phyloP scores from a whole-genome alignment of 1,139 yeast species.

The Fermentozyma sake region DNA sequence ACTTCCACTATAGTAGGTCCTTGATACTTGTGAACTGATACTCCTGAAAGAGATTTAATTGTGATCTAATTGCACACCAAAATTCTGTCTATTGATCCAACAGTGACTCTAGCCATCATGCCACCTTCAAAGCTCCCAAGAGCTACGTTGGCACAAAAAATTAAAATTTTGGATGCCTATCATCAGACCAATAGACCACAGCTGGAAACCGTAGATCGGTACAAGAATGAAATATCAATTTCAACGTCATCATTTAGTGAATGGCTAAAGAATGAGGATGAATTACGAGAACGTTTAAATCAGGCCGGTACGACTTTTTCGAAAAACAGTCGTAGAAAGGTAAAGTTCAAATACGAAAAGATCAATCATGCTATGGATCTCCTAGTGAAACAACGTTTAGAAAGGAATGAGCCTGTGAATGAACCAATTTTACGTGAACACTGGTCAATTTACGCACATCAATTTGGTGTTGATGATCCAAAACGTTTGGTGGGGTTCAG shows the following conservation, averaged over 20 bases:
- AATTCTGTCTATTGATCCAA: too few species aligned
- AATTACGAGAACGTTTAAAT: slow-evolving; percentile 39
- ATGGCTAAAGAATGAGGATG: slow-evolving; percentile 54
- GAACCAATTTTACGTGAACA: slow-evolving; percentile 54
- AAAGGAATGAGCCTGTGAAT: slow-evolving; percentile 43
- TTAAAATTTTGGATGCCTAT: slow-evolving; percentile 48
- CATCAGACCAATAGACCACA: slow-evolving; percentile 49
- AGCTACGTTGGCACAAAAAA: slow-evolving; percentile 56
- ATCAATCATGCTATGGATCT: slow-evolving; percentile 57
- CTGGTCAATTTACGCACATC: slow-evolving; percentile 53
- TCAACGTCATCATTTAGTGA: slow-evolving; percentile 57
- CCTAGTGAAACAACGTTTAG: slow-evolving; percentile 42
- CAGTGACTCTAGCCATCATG: slow-evolving; percentile 8
- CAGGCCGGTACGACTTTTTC: slow-evolving; percentile 33
- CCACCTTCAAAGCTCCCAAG: slow-evolving; percentile 38
- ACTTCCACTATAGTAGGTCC: too few species aligned
- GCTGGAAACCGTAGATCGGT: slow-evolving; percentile 53
- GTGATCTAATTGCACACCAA: too few species aligned
- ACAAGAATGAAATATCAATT: slow-evolving; percentile 45
- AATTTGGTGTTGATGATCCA: slow-evolving; percentile 57
- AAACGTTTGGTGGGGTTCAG: slow-evolving; percentile 50
- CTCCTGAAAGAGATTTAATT: too few species aligned
- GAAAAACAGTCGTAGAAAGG: slow-evolving; percentile 43
- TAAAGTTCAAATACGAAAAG: slow-evolving; percentile 51
- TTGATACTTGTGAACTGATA: too few species aligned